Conservation (phyloP, 2,329 filamentous ascomycete species). For the Pyrenophora teres region DNA sequence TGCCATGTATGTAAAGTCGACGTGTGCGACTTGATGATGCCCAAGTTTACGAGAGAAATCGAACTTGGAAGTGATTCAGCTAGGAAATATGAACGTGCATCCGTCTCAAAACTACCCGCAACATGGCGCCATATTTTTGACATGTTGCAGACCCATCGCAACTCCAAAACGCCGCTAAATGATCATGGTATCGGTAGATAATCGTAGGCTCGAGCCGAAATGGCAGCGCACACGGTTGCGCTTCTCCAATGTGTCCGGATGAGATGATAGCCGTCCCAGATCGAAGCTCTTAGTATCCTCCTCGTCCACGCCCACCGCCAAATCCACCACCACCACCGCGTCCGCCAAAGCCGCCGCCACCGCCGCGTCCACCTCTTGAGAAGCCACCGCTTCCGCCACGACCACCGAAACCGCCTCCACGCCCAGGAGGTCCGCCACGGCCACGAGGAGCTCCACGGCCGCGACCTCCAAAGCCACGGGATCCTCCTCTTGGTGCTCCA, state of each 20-base stretch:
- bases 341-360: constrained; percentile 53
- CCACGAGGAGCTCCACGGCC: constrained; percentile 60
- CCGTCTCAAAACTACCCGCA: constrained; percentile 10
- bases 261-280: constrained; percentile 10
- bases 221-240: constrained; percentile 22
- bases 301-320: constrained; percentile 34
- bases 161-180: constrained; percentile 42
- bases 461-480: constrained; percentile 33
- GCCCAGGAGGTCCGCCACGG: constrained; percentile 45
- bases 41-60: constrained; percentile 5
- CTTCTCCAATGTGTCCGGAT: constrained; percentile 13
- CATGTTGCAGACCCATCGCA: constrained; percentile 32
- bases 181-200: constrained; percentile 42
- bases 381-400: constrained; percentile 32
- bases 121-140: constrained; percentile 33
- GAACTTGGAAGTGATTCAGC: constrained; percentile 14
- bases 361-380: constrained; percentile 44
- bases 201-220: constrained; percentile 28
- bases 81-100: constrained; percentile 12
- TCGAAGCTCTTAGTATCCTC: constrained; percentile 35
- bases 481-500: constrained; percentile 57
- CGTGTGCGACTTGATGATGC: not conserved
- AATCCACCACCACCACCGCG: constrained; percentile 30
- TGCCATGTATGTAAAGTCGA: not conserved
- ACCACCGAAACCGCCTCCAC: constrained; percentile 46